A percentile compares a stretch with the other conserved stretches of the same genome.
Evolutionary conservation across 768 basidiomycete species (phyloP).

Genomic region (Sarcodon aspratus): DNA sequence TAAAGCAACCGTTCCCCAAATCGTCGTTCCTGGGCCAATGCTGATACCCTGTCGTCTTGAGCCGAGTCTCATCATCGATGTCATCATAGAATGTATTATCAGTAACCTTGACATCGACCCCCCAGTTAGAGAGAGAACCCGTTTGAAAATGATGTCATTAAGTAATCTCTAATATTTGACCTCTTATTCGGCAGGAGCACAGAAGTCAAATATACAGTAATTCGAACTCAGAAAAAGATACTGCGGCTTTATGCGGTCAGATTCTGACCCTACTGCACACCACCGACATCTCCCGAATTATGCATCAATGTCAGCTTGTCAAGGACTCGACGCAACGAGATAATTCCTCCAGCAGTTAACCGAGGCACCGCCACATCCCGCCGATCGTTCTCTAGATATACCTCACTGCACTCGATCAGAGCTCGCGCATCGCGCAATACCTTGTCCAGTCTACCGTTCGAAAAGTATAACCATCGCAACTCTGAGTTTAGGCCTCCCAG

Average conservation of each 20-base stretch:
- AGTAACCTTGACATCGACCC: no score
- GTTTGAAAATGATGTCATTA: no score
- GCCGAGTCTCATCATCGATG: no score
- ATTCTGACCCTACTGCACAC: no score
- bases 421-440: constrained; percentile 50
- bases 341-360: constrained; percentile 67
- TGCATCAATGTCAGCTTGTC: constrained; percentile 29
- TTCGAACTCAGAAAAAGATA: no score
- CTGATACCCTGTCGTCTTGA: constrained; percentile 10
- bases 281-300: no score
- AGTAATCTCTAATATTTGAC: no score
- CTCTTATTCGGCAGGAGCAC: no score
- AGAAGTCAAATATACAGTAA: no score
- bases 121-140: no score
- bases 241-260: no score
- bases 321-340: constrained; percentile 68
- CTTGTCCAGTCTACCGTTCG: constrained; percentile 50
- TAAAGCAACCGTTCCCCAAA: constrained; percentile 36
- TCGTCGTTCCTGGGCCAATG: constrained; percentile 35
- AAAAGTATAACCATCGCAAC: constrained; percentile 63
- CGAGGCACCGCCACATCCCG: constrained; percentile 54
- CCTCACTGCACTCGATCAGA: constrained; percentile 26
- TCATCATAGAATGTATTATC: no score
- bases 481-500: constrained; percentile 61
- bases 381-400: constrained; percentile 18